Conservation (phyloP, 164 flowering plant species). For the Piper longum region DNA sequence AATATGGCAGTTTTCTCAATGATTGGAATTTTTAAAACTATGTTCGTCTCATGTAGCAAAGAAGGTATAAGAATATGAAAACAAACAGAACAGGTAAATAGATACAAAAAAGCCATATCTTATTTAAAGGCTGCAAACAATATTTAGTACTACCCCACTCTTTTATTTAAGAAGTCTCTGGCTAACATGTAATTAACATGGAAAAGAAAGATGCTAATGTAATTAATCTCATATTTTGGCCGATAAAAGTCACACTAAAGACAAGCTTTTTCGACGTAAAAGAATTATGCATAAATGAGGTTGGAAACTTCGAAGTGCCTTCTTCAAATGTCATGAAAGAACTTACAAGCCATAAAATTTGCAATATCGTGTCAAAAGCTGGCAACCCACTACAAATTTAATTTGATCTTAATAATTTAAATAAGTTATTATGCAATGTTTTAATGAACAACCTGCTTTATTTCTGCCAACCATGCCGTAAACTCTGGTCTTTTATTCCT, state of each 20-base stretch:
- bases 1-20: background rate
- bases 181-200: background rate
- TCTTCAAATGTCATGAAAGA: background rate
- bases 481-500: constrained; percentile 98
- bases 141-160: background rate
- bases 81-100: background rate
- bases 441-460: constrained; percentile 49
- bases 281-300: background rate
- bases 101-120: background rate
- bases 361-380: too few species aligned
- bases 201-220: background rate
- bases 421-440: background rate
- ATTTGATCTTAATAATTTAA: background rate
- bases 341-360: too few species aligned
- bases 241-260: background rate
- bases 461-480: constrained; percentile 90
- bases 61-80: background rate
- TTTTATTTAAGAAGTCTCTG: background rate
- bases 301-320: too few species aligned
- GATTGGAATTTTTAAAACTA: background rate
- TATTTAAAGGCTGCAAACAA: background rate
- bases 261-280: background rate
- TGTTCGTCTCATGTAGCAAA: too few species aligned
- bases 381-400: too few species aligned
- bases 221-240: background rate